Base-by-base conservation (phyloP, 2,329 filamentous ascomycete species). In the Aspergillus niger region DNA sequence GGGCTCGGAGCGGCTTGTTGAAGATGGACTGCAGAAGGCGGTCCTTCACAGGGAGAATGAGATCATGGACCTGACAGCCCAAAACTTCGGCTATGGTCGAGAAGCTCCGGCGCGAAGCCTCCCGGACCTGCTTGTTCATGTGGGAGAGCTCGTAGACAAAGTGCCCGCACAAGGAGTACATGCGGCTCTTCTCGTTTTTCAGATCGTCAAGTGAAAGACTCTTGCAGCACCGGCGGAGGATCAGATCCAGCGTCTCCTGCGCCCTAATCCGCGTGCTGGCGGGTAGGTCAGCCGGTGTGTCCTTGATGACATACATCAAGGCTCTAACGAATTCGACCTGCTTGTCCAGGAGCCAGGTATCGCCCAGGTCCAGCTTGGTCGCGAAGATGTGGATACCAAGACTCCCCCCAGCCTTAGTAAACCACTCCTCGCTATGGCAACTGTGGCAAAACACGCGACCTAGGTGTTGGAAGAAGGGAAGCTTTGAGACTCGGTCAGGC, bases 361-460 rank as follows among this genome's bases (percentile, higher is more conserved):
- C 91, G 44, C 92, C 92, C 50, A 99, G 83, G 56, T 94, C 88
- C 58, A 98, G 81, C 67, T 94, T 89, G 2, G 91, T 94, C 32
- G 94, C 88, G 60, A 99, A 80, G 59, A 96, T 89, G 70, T 91
- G 89, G 69, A 99, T 97, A 58, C 96, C 96, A 20, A 94, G 80
- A 57, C 91, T 93, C 41, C 95, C 95, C 52, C 94, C 95, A 39
- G 92, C 91, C 77, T 99, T 99, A 55, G 93, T 93, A 72, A 97
- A 99, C 95, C 96, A 99, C 70, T 99, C 95, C 74, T 99, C 94
- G 69, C 95, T 92, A 69, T 97, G 93, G 74, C 95, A 99, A 65
- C 91, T 92, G 74, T 99, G 95, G 68, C 91, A 95, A 74, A 98
- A 97, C 0, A 88, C 89, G 62, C 87, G 90, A 41, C 90, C 89